phyloP scores from a whole-genome alignment of 2,329 filamentous ascomycete genomes.

The Lecanoromycetidae sp. region DNA sequence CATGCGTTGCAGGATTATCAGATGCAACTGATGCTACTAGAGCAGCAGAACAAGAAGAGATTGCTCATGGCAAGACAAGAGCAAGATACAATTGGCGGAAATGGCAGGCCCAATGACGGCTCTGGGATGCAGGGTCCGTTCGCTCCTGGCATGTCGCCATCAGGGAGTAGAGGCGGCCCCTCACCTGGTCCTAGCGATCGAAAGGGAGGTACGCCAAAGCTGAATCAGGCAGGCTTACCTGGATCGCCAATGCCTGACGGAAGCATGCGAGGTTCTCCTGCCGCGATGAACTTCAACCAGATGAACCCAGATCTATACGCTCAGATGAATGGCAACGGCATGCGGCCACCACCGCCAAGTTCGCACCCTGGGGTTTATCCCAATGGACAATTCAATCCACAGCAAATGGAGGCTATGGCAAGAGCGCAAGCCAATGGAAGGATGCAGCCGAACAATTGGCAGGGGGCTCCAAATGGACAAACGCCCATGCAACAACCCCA shows the following conservation, averaged over 20 bases:
- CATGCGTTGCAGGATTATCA: constrained; percentile 58
- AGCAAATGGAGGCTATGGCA: constrained; percentile 31
- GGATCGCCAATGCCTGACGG: constrained; percentile 46
- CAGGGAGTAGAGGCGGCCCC: constrained; percentile 43
- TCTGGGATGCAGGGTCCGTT: constrained; percentile 35
- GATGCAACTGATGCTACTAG: constrained; percentile 57
- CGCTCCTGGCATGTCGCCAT: constrained; percentile 44
- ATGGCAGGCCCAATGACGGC: constrained; percentile 40
- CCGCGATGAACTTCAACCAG: constrained; percentile 40
- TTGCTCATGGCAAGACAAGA: constrained; percentile 56
- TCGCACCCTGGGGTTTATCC: constrained; percentile 39
- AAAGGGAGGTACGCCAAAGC: constrained; percentile 49
- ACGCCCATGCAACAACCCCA: constrained; percentile 36
- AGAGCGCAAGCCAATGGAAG: constrained; percentile 26
- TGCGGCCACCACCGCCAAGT: constrained; percentile 43
- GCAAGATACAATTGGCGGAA: constrained; percentile 41
- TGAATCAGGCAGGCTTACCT: constrained; percentile 44
- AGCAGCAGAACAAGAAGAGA: constrained; percentile 57
- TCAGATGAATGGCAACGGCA: constrained; percentile 35
- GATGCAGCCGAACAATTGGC: constrained; percentile 32
- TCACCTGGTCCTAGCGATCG: constrained; percentile 51
- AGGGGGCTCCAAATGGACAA: constrained; percentile 29
- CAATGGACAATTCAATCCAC: constrained; percentile 30
- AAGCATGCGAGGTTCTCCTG: constrained; percentile 48
- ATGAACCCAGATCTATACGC: constrained; percentile 37